Evolutionary conservation across 2,329 filamentous ascomycete species (phyloP), one percentile per base, ranked within the genome.

Genomic region (Diaporthe nobilis): DNA sequence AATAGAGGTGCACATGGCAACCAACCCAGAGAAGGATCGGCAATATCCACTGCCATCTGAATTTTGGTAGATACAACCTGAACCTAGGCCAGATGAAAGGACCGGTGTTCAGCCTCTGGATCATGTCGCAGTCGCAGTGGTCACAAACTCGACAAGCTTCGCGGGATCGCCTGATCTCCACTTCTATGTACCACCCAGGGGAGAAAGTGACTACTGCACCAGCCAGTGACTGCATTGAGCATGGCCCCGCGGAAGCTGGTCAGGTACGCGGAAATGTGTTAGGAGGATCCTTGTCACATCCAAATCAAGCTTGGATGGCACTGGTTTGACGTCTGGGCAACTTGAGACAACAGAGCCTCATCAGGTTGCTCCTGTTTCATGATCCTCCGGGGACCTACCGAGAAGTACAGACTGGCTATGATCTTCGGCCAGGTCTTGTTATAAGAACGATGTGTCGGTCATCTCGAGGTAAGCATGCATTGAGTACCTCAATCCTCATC

Each of bases 301-400:
- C 49, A 25, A 8, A 42, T 42, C 25, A 72, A 31, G 47, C 28
- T 67, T 55, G 58, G 49, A 65, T 61, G 71, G 42, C 44, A 55
- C 25, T 47, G 28, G 57, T 67, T 28, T 75, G 67, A 71, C 73
- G 28, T 61, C 53, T 72, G 53, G 55, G 39, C 67, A 55, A 72
- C 68, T 44, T 72, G 73, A 75, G 67, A 75, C 73, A 72, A 31
- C 68, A 72, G 68, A 67, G 73, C 67, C 73, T 72, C 67, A 75
- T 53, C 47, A 12, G 39, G 25, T 49, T 57, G 51, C 58, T 75
- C 57, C 53, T 75, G 67, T 53, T 39, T 31, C 34, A 47, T 39
- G 58, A 72, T 75, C 37, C 58, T 22, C 28, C 58, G 42, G 42
- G 39, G 22, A 31, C 15, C 39, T 42, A 34, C 47, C 47, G 47